Evolutionary conservation across 495 filamentous ascomycete genomes (phyloP), one percentile per base, ranked within the genome.

Genomic region (Xylaria bambusicola): DNA sequence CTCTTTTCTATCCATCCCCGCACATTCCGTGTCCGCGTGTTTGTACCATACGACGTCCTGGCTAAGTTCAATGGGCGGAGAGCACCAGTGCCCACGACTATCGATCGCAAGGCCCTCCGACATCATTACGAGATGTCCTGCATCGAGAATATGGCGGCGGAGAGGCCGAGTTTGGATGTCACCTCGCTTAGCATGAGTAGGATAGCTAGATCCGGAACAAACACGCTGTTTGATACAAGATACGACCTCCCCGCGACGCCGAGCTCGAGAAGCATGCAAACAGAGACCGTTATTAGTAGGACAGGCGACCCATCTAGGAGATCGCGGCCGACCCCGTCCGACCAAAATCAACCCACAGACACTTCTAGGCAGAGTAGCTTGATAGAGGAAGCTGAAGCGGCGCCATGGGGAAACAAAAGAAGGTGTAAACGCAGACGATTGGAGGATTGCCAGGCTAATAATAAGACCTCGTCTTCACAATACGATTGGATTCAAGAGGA

Each of bases 91-190:
- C 27, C 29, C 31, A 20, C 49, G n/a, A 52, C 49, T 52, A 36
- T 38, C 49, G 29, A 52, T 52, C 31, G 49, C 4, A 52, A 36
- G 17, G 31, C 31, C 15, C 47, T 50, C 47, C 47, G 29, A 35
- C 47, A 50, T 38, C 33, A 38, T n/a, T 52, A 52, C 49, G 33
- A 38, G 49, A 52, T 52, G 49, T 36, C 29, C 17, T 52, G 49
- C 31, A 36, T 52, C 49, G 49, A 52, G 31, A 38, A 52, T 23
- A 38, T 47, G 49, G 33, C 29, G 31, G 17, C 29, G 29, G 31
- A 47, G 45, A 47, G 45, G 45, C 45, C 45, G 8, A 47, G 18
- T 27, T 47, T 27, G 45, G 45, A 47, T 47, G 41, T 13, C 41
- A 13, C 17, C 3, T 44, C 18, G 41, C 41, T 17, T 13, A 20